A percentile compares a stretch with the other conserved stretches of the same genome.
Evolutionary conservation across 208 protist genomes (phyloP).

Genomic region (Endotrypanum monterogeii): DNA sequence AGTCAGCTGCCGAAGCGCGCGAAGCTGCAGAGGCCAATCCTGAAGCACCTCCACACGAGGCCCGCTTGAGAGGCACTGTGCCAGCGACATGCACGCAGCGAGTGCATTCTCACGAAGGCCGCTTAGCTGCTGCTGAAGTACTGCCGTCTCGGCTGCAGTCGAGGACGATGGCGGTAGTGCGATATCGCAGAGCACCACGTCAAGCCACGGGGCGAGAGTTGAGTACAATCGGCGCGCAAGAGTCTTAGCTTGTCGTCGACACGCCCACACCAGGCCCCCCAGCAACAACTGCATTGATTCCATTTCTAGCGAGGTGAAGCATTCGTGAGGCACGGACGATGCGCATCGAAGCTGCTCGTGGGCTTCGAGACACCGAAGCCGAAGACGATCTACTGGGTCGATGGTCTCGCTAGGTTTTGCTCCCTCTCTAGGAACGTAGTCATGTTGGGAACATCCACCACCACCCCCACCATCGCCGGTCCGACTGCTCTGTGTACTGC

Average conservation of each 20-base stretch:
- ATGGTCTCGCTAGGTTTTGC: neutral
- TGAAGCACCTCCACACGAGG: conserved; percentile 47
- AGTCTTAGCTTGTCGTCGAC: conserved; percentile 40
- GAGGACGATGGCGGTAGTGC: neutral
- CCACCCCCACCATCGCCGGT: neutral
- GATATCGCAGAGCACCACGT: neutral
- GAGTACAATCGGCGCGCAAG: conserved; percentile 42
- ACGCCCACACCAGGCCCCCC: conserved; percentile 54
- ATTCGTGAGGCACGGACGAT: neutral
- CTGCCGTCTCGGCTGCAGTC: neutral
- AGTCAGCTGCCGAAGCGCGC: conserved; percentile 21
- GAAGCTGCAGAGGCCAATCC: conserved; percentile 46
- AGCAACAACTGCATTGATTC: conserved; percentile 44
- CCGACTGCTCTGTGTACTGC: neutral
- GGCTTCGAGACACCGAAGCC: neutral
- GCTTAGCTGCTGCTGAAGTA: neutral
- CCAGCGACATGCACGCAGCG: conserved; percentile 29
- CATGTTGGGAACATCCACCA: neutral
- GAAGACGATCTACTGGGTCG: neutral
- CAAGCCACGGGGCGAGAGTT: conserved; percentile 22
- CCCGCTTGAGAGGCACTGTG: conserved; percentile 69
- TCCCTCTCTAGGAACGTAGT: neutral
- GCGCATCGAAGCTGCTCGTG: neutral
- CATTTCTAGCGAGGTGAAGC: conserved; percentile 10
- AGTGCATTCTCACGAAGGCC: conserved; percentile 25